phyloP scores from a whole-genome alignment of 140 eudicot genomes.

The Flaveria floridana region DNA sequence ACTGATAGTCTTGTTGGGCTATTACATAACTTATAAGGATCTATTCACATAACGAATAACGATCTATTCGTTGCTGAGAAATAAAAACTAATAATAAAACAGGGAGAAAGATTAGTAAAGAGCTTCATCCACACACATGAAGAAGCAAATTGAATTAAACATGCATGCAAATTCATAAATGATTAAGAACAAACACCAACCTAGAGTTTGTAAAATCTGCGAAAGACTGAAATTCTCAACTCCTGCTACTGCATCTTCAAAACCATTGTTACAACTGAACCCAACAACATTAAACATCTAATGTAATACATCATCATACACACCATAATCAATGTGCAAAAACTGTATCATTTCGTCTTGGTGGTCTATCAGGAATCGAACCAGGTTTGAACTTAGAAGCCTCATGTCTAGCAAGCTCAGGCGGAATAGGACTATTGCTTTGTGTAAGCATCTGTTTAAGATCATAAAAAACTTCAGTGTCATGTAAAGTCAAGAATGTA shows the following conservation, averaged over 20 bases:
- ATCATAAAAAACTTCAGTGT: slow-evolving; percentile 46
- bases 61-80: not conserved
- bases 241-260: slow-evolving; percentile 18
- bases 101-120: not conserved
- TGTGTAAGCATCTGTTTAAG: slow-evolving; percentile 49
- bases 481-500: slow-evolving; percentile 44
- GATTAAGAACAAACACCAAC: slow-evolving; percentile 24
- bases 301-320: not conserved
- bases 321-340: slow-evolving; percentile 40
- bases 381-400: slow-evolving; percentile 51
- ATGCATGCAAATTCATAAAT: slow-evolving; percentile 12
- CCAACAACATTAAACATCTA: slow-evolving; percentile 2
- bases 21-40: too few species aligned
- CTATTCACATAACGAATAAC: too few species aligned
- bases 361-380: slow-evolving; percentile 51
- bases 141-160: not conserved
- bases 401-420: slow-evolving; percentile 50
- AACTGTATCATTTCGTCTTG: slow-evolving; percentile 45
- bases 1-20: too few species aligned
- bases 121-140: not conserved
- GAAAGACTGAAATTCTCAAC: slow-evolving; percentile 1
- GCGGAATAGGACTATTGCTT: slow-evolving; percentile 42
- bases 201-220: slow-evolving; percentile 19
- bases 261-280: slow-evolving; percentile 1
- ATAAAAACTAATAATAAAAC: not conserved